phyloP scores from a whole-genome alignment of 2,329 filamentous ascomycete species.

The Scedosporium dehoogii region DNA sequence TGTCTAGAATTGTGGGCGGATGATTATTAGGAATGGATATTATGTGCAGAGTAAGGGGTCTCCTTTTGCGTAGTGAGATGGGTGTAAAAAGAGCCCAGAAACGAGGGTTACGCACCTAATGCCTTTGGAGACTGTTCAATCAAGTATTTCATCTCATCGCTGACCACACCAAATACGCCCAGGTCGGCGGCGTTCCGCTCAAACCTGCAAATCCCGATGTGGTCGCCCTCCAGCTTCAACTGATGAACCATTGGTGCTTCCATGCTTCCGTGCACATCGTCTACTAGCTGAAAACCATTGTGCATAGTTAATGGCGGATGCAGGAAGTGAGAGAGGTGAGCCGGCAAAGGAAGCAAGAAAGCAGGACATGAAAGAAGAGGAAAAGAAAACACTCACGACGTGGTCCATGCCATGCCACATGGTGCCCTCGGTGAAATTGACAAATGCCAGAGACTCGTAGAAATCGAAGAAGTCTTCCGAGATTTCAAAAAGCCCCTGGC shows the following conservation, averaged over 20 bases:
- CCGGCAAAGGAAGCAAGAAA: background rate
- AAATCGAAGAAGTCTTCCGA: background rate
- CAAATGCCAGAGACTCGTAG: background rate
- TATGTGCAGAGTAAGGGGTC: background rate
- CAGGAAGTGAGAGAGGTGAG: background rate
- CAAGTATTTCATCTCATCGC: background rate
- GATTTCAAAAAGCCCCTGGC: background rate
- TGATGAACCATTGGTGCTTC: background rate
- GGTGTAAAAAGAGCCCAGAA: background rate
- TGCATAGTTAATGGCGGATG: too few relatives aligned
- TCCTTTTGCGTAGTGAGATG: background rate
- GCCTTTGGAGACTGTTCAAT: background rate
- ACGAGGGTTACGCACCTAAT: background rate
- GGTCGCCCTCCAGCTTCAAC: background rate
- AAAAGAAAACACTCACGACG: background rate
- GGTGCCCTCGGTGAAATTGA: background rate
- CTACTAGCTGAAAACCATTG: background rate
- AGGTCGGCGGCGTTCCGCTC: background rate
- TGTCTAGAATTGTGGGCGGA: background rate
- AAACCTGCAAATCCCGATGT: background rate
- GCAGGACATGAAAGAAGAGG: background rate
- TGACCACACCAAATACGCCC: background rate
- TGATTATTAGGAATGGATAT: too few relatives aligned
- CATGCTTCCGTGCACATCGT: background rate
- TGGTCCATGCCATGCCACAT: background rate